Base-by-base conservation (phyloP, 352 stramenopile species). In the Phytopythium litorale region DNA sequence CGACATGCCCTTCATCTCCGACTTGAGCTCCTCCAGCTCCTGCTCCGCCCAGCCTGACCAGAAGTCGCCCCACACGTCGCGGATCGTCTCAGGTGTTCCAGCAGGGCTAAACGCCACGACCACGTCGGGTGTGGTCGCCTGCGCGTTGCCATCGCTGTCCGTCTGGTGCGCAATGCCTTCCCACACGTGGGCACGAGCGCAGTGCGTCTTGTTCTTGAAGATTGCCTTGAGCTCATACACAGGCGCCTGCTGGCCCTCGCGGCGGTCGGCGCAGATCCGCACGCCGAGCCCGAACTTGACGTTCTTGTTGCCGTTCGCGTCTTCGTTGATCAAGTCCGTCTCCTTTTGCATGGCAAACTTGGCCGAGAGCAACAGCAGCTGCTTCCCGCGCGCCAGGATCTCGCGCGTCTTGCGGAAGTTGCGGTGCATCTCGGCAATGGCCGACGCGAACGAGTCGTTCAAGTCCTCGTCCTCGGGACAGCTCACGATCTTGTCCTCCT, bases 281-380 rank as follows among this genome's bases (percentile, higher is more conserved):
- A 95, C 79, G 38, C 86, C 86, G 16, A 73, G 70, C 35, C 86
- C 85, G 57, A 93, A 95, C 67, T 87, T 81, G 43, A 93, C 82
- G 60, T 93, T 93, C 69, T 92, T 95, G 76, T 93, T 93, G 53
- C 86, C 86, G 4, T 91, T 66, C 1, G 86, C 86, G 62, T 95
- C 86, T 69, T 90, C 84, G 58, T 93, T 94, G 45, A 95, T 76
- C n/a, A 91, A 54, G 19, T 95, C 86, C 32, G 84, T 89, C 46
- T 92, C 84, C 58, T 93, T 95, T 23, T 92, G 79, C 86, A 95
- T 95, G 15, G 82, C 89, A 37, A 95, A 95, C 58, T 95, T 95
- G 59, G 86, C 86, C 56, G 86, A 91, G 16, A 95, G 70, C 40
- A 95, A 66, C 50, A 95, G 52, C 12, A 95, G 60, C 57, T 88